Evolutionary conservation across 305 asterid genomes (phyloP), one percentile per base, ranked within the genome.

Genomic region (Plantago lanceolata): DNA sequence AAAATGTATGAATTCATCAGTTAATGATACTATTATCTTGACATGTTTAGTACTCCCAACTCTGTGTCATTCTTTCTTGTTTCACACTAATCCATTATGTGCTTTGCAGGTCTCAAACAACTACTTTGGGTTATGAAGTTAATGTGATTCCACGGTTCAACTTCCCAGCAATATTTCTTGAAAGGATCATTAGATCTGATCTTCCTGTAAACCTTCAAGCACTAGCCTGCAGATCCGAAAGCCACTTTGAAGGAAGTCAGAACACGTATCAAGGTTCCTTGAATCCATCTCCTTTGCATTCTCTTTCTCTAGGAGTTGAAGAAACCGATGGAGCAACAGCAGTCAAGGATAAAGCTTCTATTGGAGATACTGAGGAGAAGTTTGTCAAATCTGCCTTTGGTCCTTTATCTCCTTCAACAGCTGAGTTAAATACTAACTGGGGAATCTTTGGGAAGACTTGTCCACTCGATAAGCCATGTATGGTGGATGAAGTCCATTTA

Each of bases 401-500:
- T 31, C 88, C 88, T 24, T 75, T 82, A 64, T 76, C 85, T 56
- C 89, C 93, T 70, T 72, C 84, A 37, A 77, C 78, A 44, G 79
- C 85, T 72, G 96, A 92, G 60, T 63, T 67, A 31, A 86, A 68
- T 69, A 71, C 76, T 64, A 83, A 68, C 62, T 92, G 95, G 96
- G 98, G 98, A 75, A 72, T 89, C 56, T 82, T 78, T 52, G 96
- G 96, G 68, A 87, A 84, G 70, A 56, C 86, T 40, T 89, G 96
- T 81, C 82, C 78, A 37, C 77, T 82, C 35, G 85, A 89, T 69
- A 76, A 74, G 72, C 93, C 96, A 20, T 82, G 98, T 64, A 47
- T 79, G 70, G 98, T 92, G 65, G 98, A 92, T 54, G 98, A 92
- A 73, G 96, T 92, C 75, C 98, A 92, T 75, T 92, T 92, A 54